Evolutionary conservation across 2,329 filamentous ascomycete genomes (phyloP), one percentile per base, ranked within the genome.

Genomic region (Leptoxyphium fumago): DNA sequence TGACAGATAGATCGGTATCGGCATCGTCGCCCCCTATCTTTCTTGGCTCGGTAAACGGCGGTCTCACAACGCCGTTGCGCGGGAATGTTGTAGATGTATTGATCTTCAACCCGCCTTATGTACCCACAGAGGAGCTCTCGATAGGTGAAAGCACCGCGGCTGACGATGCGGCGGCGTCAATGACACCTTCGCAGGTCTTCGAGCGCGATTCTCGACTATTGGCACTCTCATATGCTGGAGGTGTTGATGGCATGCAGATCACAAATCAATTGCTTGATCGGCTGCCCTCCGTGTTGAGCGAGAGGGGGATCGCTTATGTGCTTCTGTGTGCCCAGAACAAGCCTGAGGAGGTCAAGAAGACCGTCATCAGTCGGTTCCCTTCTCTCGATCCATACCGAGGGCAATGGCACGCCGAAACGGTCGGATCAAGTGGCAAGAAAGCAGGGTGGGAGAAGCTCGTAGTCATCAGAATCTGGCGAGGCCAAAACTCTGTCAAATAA

Each of bases 91-190:
- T 94, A 5, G 91, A 98, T 59, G 73, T 98, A 10, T 72, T 98
- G 49, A 74, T 98, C 26, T 98, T 96, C 72, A 98, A 98, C 60
- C 91, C 91, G 43, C 91, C 91, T 0, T 98, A 98, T 60, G 91
- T 98, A 11, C 91, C 91, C 2, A 93, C 88, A 2, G 73, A 80
- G 21, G 75, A 78, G 36, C 65, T 93, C 46, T 28, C 14, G 13
- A 7, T 10, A 11, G 6, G 5, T 11, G 11, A 14, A 11, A 11
- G 5, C 5, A 4, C 39, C 2, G 17, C 40, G 15, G 41, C 48
- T 28, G 45, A 46, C 18, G 41, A 45, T 9, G 39, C 43, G 26
- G 38, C 13, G 10, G 29, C 41, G 40, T 26, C 21, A 3, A 42
- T 50, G 29, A 46, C 46, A 2, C 45, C 50, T 1, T 21, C 42